Evolutionary conservation across 1,139 yeast genomes (phyloP).

Genomic region (Candida albicans): DNA sequence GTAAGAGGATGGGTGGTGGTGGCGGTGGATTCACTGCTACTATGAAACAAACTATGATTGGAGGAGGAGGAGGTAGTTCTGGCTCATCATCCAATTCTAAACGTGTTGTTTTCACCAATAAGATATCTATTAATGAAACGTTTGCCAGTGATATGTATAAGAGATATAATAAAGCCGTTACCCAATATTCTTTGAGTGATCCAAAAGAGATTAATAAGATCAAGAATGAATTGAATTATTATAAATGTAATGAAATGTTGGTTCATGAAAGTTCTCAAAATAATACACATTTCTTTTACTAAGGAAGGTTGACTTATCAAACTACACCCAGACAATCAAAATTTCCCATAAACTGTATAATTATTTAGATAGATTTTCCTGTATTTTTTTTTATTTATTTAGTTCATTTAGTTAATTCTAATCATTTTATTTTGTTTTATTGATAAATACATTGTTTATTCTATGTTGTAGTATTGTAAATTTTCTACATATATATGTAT

Average conservation of each 20-base stretch:
- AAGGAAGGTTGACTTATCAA: neutral
- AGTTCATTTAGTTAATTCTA: neutral
- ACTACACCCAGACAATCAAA: neutral
- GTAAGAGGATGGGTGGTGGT: neutral
- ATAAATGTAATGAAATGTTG: slow-evolving; percentile 55
- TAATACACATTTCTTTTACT: slow-evolving; percentile 55
- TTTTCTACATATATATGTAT: neutral
- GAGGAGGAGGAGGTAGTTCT: neutral
- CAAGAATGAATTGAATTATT: slow-evolving; percentile 50
- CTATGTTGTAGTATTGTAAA: too few relatives aligned
- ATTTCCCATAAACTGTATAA: neutral
- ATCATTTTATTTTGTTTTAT: too few relatives aligned
- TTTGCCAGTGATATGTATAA: slow-evolving; percentile 49
- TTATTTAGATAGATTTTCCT: slow-evolving; percentile 9
- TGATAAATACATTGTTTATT: too few relatives aligned
- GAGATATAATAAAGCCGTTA: slow-evolving; percentile 52
- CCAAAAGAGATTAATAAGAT: slow-evolving; percentile 46
- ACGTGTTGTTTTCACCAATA: slow-evolving; percentile 45
- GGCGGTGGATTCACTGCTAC: neutral
- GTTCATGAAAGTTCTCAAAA: slow-evolving; percentile 53
- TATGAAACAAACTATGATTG: neutral
- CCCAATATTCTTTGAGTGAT: slow-evolving; percentile 51
- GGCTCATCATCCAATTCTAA: slow-evolving; percentile 12
- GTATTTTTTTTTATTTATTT: neutral
- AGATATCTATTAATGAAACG: slow-evolving; percentile 47